phyloP scores from a whole-genome alignment of 306 rosid genomes.

The Datisca glomerata region DNA sequence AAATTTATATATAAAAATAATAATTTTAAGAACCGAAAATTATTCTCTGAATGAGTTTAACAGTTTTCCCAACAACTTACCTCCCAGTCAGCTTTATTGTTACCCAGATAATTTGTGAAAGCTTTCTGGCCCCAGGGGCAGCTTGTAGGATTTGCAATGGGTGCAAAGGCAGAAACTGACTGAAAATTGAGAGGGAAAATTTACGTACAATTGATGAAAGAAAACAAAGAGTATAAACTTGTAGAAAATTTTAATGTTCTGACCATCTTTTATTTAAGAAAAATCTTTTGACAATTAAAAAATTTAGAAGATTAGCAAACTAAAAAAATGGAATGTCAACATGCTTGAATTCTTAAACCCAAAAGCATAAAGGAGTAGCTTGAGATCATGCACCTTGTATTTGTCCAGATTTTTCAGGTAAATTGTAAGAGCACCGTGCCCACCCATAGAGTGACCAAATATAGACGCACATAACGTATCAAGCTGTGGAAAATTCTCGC shows the following conservation, averaged over 20 bases:
- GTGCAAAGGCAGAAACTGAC: constrained; percentile 91
- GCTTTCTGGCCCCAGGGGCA: constrained; percentile 96
- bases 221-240: not conserved
- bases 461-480: constrained; percentile 71
- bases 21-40: constrained; percentile 2
- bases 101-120: constrained; percentile 77
- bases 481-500: constrained; percentile 67
- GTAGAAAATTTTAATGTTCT: no score
- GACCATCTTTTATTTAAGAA: no score
- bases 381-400: constrained; percentile 48
- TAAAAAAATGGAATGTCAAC: not conserved
- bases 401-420: constrained; percentile 75
- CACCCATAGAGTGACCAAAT: constrained; percentile 97
- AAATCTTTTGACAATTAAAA: no score
- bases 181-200: constrained; percentile 16
- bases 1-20: constrained; percentile 9
- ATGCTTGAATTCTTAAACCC: not conserved
- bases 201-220: not conserved
- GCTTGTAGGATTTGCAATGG: constrained; percentile 65
- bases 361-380: constrained; percentile 7
- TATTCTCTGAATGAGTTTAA: not conserved
- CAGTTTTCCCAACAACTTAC: constrained; percentile 23
- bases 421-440: constrained; percentile 88
- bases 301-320: not conserved
- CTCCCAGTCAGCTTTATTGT: constrained; percentile 78